These are phyloP conservation scores for Starmera amethionina DNA, from an alignment of 805 yeast genomes.

Conservation along the genomic window DNA sequence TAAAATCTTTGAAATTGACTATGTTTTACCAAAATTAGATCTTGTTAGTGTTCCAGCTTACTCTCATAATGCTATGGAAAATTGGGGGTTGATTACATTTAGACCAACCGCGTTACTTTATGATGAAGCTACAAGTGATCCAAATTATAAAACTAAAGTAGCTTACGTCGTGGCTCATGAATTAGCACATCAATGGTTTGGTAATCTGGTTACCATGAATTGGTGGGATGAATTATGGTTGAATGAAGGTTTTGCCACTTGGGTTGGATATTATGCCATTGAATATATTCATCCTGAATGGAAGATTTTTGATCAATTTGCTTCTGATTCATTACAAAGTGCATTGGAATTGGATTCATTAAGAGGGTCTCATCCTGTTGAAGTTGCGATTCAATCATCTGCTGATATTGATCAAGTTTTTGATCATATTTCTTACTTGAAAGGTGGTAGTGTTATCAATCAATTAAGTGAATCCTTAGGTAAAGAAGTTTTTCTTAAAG, in stretches of 20 bases:
- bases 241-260: conserved; percentile 84
- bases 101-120: conserved; percentile 65
- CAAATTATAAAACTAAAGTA: conserved; percentile 56
- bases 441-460: conserved; percentile 72
- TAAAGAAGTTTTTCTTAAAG: conserved; percentile 62
- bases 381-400: conserved; percentile 69
- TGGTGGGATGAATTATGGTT: conserved; percentile 91
- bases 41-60: conserved; percentile 75
- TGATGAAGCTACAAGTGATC: conserved; percentile 58
- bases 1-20: conserved; percentile 59
- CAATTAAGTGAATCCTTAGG: conserved; percentile 73
- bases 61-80: conserved; percentile 85
- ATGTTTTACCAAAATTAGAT: conserved; percentile 76
- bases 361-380: conserved; percentile 78
- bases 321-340: conserved; percentile 58
- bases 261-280: conserved; percentile 81
- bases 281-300: conserved; percentile 69
- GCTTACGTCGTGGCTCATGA: conserved; percentile 84
- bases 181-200: conserved; percentile 89
- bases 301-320: conserved; percentile 76
- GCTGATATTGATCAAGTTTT: conserved; percentile 77
- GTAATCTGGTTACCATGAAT: conserved; percentile 83
- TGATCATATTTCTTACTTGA: conserved; percentile 73
- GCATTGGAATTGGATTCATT: conserved; percentile 69
- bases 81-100: conserved; percentile 76